Evolutionary conservation across 1,139 yeast species (phyloP).

Genomic region (Blastobotrys proliferans): DNA sequence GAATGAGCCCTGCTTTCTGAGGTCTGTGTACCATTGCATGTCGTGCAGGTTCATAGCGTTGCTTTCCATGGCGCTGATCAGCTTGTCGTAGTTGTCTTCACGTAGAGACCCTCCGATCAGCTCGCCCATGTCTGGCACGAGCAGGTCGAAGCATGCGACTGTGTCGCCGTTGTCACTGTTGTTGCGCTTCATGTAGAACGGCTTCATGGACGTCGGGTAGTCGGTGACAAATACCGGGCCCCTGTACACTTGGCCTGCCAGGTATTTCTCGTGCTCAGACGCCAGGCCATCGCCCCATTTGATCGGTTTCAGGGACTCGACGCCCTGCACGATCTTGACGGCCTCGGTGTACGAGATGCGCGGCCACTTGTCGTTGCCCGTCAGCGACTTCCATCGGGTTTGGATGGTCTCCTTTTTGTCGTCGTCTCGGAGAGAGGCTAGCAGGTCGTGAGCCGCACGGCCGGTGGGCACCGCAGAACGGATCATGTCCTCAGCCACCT

Average conservation of each 20-base stretch:
- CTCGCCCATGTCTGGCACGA: slow-evolving; percentile 93
- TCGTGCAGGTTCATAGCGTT: slow-evolving; percentile 44
- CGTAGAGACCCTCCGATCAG: slow-evolving; percentile 93
- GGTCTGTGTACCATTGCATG: slow-evolving; percentile 74
- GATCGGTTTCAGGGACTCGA: slow-evolving; percentile 29
- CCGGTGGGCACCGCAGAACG: slow-evolving; percentile 44
- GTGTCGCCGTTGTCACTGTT: slow-evolving; percentile 41
- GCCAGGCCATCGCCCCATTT: slow-evolving; percentile 71
- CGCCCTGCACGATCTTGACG: slow-evolving; percentile 45
- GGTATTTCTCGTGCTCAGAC: slow-evolving; percentile 88
- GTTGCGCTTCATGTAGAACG: slow-evolving; percentile 77
- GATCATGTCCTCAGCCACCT: slow-evolving; percentile 67
- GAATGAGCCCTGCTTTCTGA: slow-evolving; percentile 71
- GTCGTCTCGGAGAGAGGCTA: slow-evolving; percentile 28
- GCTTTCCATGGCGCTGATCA: slow-evolving; percentile 47
- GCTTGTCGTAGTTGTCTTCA: slow-evolving; percentile 55
- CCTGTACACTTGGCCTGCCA: slow-evolving; percentile 64
- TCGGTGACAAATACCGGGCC: slow-evolving; percentile 87
- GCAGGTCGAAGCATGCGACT: slow-evolving; percentile 84
- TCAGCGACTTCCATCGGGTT: slow-evolving; percentile 32
- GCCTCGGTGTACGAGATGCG: slow-evolving; percentile 75
- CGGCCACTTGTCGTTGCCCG: slow-evolving; percentile 52
- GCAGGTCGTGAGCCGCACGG: slow-evolving; percentile 38
- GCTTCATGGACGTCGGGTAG: slow-evolving; percentile 75
- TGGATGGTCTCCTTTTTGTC: slow-evolving; percentile 36